Conservation (phyloP, 495 filamentous ascomycete species). For the Penicillium dipodomyicola region DNA sequence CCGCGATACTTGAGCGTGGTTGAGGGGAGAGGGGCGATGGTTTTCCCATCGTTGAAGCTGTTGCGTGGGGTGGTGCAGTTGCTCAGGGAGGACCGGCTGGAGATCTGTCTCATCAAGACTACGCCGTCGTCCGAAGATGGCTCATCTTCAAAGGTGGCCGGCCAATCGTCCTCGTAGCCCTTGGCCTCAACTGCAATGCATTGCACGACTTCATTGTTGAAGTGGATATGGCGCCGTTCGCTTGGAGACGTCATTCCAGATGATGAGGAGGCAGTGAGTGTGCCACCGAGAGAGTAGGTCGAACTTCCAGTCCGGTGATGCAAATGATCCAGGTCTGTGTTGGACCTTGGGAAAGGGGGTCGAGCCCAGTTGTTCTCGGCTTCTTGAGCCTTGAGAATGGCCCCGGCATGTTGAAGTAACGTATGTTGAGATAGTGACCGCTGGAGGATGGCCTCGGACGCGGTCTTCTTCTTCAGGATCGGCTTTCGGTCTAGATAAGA, state of each 20-base stretch:
- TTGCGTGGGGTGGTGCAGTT: slow-evolving; percentile 49
- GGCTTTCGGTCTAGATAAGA: slow-evolving; percentile 86
- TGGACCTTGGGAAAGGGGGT: slow-evolving; percentile 51
- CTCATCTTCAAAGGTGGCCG: slow-evolving; percentile 52
- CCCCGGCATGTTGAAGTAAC: slow-evolving; percentile 88
- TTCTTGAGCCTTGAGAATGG: slow-evolving; percentile 87
- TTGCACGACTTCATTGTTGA: slow-evolving; percentile 92
- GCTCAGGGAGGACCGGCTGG: slow-evolving; percentile 44
- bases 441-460: slow-evolving; percentile 94
- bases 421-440: slow-evolving; percentile 86
- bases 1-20: slow-evolving; percentile 88
- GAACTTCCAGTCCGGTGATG: slow-evolving; percentile 42
- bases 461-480: slow-evolving; percentile 93
- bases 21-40: slow-evolving; percentile 87
- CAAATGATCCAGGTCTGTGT: slow-evolving; percentile 61
- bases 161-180: slow-evolving; percentile 62
- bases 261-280: slow-evolving; percentile 37
- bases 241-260: slow-evolving; percentile 61
- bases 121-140: slow-evolving; percentile 71
- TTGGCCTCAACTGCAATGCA: slow-evolving; percentile 92
- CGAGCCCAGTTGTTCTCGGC: slow-evolving; percentile 50
- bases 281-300: slow-evolving; percentile 31
- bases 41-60: slow-evolving; percentile 72
- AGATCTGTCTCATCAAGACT: slow-evolving; percentile 78
- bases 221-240: slow-evolving; percentile 85